phyloP scores from a whole-genome alignment of 768 basidiomycete genomes.

The Tylopilus plumbeoviolaceoides region DNA sequence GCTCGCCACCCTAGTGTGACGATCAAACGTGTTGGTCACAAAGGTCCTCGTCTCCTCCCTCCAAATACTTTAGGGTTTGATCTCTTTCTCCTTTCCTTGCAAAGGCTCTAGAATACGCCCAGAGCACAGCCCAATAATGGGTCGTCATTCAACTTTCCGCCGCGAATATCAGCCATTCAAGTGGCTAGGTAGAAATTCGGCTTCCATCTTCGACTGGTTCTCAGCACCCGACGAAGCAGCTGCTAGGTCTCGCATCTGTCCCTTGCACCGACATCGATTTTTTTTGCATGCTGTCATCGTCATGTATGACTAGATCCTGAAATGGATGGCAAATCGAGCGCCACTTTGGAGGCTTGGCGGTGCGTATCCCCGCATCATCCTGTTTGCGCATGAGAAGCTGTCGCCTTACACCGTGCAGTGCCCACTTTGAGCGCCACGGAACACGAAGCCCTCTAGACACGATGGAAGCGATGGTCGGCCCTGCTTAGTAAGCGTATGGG shows the following conservation, averaged over 20 bases:
- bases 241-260: background rate
- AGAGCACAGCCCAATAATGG: background rate
- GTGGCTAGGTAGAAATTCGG: background rate
- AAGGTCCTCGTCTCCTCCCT: background rate
- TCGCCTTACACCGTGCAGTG: background rate
- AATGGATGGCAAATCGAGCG: constrained; percentile 6
- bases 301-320: background rate
- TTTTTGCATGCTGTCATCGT: background rate
- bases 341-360: background rate
- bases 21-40: background rate
- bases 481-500: constrained; percentile 9
- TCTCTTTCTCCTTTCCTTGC: background rate
- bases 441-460: background rate
- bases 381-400: background rate
- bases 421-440: background rate
- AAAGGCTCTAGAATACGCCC: background rate
- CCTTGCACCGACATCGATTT: background rate
- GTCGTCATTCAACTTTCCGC: background rate
- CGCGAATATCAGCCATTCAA: background rate
- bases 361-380: constrained; percentile 1
- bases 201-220: constrained; percentile 8
- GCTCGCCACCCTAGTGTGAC: too few species aligned
- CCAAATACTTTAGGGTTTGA: constrained; percentile 1
- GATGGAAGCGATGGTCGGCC: constrained; percentile 5
- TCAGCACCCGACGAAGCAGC: background rate